A percentile compares a stretch with the other conserved stretches of the same genome.
Conservation (phyloP, 2,329 filamentous ascomycete species). For the Fusarium sp. region DNA sequence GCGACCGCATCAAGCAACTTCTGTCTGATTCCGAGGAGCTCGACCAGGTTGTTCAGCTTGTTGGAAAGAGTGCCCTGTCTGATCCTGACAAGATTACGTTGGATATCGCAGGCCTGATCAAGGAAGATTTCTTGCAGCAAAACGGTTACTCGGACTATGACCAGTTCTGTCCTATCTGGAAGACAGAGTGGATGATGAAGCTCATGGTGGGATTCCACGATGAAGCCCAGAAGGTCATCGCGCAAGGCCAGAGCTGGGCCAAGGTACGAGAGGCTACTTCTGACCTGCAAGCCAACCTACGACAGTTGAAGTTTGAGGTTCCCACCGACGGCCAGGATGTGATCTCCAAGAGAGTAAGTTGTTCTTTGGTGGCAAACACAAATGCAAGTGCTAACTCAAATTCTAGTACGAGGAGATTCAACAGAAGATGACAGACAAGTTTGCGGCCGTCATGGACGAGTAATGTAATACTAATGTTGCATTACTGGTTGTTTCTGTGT, state of each 20-base stretch:
- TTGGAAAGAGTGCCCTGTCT: conserved; percentile 95
- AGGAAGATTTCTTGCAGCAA: conserved; percentile 99
- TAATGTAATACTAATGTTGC: conserved; percentile 58
- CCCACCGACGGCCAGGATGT: conserved; percentile 84
- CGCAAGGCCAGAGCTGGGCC: conserved; percentile 89
- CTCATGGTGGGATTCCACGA: conserved; percentile 98
- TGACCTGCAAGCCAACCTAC: conserved; percentile 85
- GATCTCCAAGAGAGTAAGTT: conserved; percentile 82
- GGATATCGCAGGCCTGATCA: conserved; percentile 89
- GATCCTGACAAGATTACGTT: conserved; percentile 98
- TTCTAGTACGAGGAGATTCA: conserved; percentile 88
- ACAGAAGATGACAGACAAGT: conserved; percentile 95
- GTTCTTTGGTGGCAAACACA: neutral
- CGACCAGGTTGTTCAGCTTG: conserved; percentile 97
- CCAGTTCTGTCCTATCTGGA: conserved; percentile 99
- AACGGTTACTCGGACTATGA: conserved; percentile 99
- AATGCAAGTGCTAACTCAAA: conserved; percentile 51
- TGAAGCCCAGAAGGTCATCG: conserved; percentile 93
- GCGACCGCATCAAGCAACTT: conserved; percentile 93
- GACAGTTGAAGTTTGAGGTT: conserved; percentile 97
- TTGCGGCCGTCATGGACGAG: conserved; percentile 95
- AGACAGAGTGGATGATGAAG: conserved; percentile 99
- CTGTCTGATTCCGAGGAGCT: conserved; percentile 96
- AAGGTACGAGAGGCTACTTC: conserved; percentile 92
- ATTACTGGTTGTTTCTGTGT: conserved; percentile 39